phyloP scores from a whole-genome alignment of 306 rosid species.

The Gillenia trifoliata region DNA sequence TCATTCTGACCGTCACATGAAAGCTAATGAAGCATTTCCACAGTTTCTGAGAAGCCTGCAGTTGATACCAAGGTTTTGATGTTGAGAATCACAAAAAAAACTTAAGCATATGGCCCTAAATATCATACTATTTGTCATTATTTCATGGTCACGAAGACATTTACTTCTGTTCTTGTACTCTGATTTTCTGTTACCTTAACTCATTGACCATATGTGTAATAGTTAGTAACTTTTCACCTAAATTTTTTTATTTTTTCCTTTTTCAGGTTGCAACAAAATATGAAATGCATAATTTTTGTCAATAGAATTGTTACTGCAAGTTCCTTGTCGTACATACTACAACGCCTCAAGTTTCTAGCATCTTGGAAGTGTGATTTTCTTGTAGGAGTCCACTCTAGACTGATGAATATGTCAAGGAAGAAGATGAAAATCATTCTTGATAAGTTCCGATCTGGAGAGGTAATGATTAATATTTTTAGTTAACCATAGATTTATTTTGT shows the following conservation, averaged over 20 bases:
- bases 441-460: slow-evolving; percentile 89
- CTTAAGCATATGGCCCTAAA: not conserved
- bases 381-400: slow-evolving; percentile 75
- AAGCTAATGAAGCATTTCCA: not conserved
- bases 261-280: slow-evolving; percentile 63
- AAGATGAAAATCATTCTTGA: slow-evolving; percentile 58
- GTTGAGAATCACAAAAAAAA: not conserved
- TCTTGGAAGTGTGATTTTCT: slow-evolving; percentile 77
- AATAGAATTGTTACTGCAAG: slow-evolving; percentile 86
- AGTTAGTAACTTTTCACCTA: not conserved
- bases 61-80: not conserved
- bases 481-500: slow-evolving; percentile 3
- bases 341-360: slow-evolving; percentile 49
- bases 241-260: not conserved
- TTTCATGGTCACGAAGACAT: not conserved
- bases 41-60: not conserved
- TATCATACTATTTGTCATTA: not conserved
- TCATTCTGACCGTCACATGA: not conserved
- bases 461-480: slow-evolving; percentile 7
- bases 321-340: slow-evolving; percentile 70
- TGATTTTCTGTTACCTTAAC: not conserved
- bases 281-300: slow-evolving; percentile 88
- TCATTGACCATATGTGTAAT: not conserved
- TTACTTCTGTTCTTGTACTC: not conserved
- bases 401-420: slow-evolving; percentile 75